phyloP scores from a whole-genome alignment of 345 rosid species.

The Microthlaspi erraticum region DNA sequence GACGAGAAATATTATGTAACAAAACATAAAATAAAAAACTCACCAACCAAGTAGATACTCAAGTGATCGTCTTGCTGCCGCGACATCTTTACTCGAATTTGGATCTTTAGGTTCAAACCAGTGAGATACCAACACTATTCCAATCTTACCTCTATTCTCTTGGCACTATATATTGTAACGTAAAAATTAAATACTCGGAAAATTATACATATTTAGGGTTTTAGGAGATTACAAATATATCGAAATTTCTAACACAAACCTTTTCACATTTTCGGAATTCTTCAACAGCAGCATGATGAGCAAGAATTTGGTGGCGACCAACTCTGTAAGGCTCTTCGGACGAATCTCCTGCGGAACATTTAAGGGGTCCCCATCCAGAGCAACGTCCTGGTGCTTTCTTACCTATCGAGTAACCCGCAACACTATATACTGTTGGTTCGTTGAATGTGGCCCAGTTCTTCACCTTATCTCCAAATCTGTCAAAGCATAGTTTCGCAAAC shows the following conservation, averaged over 20 bases:
- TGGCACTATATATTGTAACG: constrained; percentile 28
- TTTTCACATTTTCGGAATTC: constrained; percentile 38
- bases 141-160: constrained; percentile 40
- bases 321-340: constrained; percentile 30
- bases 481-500: constrained; percentile 39
- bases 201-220: neutral
- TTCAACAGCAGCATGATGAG: constrained; percentile 45
- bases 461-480: constrained; percentile 36
- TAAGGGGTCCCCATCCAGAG: neutral
- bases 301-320: constrained; percentile 39
- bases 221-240: neutral
- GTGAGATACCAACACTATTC: constrained; percentile 43
- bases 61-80: constrained; percentile 42
- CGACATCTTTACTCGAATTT: constrained; percentile 12
- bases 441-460: constrained; percentile 48
- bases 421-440: constrained; percentile 43
- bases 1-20: neutral
- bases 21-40: neutral
- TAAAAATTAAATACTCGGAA: neutral
- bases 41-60: constrained; percentile 47
- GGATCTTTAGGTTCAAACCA: constrained; percentile 44
- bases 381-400: constrained; percentile 44
- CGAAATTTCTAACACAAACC: neutral
- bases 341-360: constrained; percentile 33
- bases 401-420: constrained; percentile 39